Evolutionary conservation across 495 filamentous ascomycete species (phyloP).

Genomic region (Penicillium angulare): DNA sequence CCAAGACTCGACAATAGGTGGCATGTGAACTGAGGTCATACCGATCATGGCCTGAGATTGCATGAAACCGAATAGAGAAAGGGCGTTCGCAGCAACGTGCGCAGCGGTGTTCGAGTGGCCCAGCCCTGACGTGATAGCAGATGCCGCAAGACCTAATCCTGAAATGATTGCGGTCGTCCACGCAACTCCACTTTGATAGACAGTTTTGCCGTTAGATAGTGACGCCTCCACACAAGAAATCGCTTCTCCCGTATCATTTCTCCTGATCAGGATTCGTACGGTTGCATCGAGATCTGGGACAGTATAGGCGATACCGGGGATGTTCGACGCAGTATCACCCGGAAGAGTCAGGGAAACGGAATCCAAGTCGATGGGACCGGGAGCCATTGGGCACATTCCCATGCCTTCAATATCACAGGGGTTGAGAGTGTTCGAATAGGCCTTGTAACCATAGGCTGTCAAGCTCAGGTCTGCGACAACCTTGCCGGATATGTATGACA

Average conservation of each 20-base stretch:
- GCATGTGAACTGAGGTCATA: conserved; percentile 78
- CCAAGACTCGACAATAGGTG: conserved; percentile 89
- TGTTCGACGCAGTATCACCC: conserved; percentile 52
- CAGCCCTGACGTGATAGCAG: conserved; percentile 76
- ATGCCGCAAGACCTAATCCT: conserved; percentile 76
- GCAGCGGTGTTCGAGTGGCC: conserved; percentile 96
- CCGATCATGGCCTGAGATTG: conserved; percentile 96
- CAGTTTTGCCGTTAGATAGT: conserved; percentile 91
- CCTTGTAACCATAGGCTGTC: conserved; percentile 77
- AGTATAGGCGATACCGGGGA: conserved; percentile 85
- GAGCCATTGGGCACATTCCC: conserved; percentile 91
- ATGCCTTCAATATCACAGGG: conserved; percentile 69
- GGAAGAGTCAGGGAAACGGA: conserved; percentile 64
- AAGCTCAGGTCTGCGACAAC: conserved; percentile 76
- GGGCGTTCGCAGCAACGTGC: conserved; percentile 88
- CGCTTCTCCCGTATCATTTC: conserved; percentile 53
- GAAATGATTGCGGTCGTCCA: conserved; percentile 88
- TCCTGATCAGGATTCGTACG: conserved; percentile 77
- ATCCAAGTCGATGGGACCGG: conserved; percentile 72
- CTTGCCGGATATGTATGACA: conserved; percentile 81
- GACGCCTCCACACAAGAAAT: conserved; percentile 87
- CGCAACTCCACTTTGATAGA: conserved; percentile 82
- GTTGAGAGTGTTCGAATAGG: conserved; percentile 62
- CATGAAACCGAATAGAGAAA: conserved; percentile 94
- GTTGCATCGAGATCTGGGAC: conserved; percentile 93